These are phyloP conservation scores for Irpex sp. DNA, from an alignment of 1,284 basidiomycete genomes.

Conservation along the genomic window DNA sequence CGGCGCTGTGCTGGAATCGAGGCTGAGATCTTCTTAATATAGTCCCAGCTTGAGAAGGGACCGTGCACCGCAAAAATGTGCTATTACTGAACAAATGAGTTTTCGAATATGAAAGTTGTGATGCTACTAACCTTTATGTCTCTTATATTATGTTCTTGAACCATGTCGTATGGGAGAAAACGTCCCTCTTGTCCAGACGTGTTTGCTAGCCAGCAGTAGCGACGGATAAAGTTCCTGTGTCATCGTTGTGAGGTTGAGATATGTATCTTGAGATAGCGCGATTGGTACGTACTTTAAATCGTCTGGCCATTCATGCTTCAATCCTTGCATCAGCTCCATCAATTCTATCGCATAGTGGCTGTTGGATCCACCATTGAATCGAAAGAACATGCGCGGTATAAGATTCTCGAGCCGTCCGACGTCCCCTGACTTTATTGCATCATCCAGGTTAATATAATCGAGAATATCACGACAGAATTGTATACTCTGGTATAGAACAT, in stretches of 20 bases:
- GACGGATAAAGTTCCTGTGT: constrained; percentile 19
- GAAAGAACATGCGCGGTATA: constrained; percentile 26
- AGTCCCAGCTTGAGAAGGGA: constrained; percentile 9
- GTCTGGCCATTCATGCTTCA: constrained; percentile 30
- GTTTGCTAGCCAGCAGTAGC: constrained; percentile 35
- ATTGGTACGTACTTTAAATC: constrained; percentile 23
- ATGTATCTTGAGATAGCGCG: neutral
- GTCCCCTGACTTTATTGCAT: constrained; percentile 33
- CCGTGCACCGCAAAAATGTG: constrained; percentile 3
- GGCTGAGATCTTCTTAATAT: constrained; percentile 4
- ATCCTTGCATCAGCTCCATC: constrained; percentile 32
- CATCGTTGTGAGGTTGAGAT: neutral
- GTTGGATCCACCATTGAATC: constrained; percentile 29
- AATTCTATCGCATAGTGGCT: constrained; percentile 30
- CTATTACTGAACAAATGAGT: neutral
- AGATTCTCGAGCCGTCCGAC: constrained; percentile 33
- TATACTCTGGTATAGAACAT: constrained; percentile 20
- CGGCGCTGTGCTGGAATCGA: constrained; percentile 11
- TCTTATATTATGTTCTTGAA: constrained; percentile 16
- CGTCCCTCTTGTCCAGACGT: constrained; percentile 20
- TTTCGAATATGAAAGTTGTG: neutral
- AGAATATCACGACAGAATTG: constrained; percentile 33
- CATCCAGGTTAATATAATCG: constrained; percentile 28
- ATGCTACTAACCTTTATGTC: constrained; percentile 19
- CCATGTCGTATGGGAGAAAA: constrained; percentile 15